Base-by-base conservation (phyloP, 176 grass and related monocot species). In the Ananas comosus region DNA sequence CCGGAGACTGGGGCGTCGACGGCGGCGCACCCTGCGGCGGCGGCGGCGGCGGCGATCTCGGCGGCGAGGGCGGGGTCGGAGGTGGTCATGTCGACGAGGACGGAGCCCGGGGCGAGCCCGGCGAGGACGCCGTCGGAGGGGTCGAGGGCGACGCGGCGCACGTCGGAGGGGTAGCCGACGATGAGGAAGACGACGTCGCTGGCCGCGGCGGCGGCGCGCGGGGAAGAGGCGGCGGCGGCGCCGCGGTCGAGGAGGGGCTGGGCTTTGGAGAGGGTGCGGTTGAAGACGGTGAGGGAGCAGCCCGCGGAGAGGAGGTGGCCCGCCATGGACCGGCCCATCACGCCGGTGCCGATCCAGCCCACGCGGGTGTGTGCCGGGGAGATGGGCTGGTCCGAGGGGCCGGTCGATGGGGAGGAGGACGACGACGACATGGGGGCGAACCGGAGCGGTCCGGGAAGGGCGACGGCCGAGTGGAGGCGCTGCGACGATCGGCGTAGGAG, bases 121-220 rank as follows among this genome's bases (percentile, higher is more conserved):
- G 87, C 69, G 50, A 99, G 82, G 23, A 78, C 87, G 3, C 94
- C 94, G 0, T 77, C 68, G 63, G 82, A 72, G 9, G 84, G 82
- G 58, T 93, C 84, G 65, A 99, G 82, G 68, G 77, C 70, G 23
- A 86, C 88, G 25, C 76, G 48, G 72, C 88, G 92, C 73, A 96
- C 88, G 42, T 96, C 86, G 2, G 88, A 87, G 49, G 86, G 88
- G 57, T 93, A 93, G 12, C 94, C 94, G 52, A 99, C 94, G 83
- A 99, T 99, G 84, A 99, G 86, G 64, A 93, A 99, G 72, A 93
- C 91, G 65, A 91, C 89, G 13, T 99, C 89, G n/a, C 82, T 88
- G 9, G 54, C 77, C 29, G 77, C 66, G 0, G 87, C 94, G 7
- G 82, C 87, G 18, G 59, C 78, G 9, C 76, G 78, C 13, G 88